phyloP scores from a whole-genome alignment of 192 early-diverging fungal genomes.

The Backusella westeae region DNA sequence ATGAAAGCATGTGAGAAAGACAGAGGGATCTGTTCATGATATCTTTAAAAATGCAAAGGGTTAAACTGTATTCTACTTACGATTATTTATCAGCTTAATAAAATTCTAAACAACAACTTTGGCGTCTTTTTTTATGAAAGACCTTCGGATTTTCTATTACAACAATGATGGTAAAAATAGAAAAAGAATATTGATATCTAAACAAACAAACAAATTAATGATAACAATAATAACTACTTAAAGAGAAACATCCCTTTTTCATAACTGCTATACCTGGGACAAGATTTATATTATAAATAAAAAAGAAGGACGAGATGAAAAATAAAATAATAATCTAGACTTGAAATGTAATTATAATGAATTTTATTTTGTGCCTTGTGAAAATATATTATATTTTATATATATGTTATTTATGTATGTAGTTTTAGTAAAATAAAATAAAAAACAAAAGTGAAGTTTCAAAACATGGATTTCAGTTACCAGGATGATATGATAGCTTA shows the following conservation, averaged over 20 bases:
- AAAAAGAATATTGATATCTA: neutral
- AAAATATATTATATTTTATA: neutral
- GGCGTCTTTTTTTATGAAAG: neutral
- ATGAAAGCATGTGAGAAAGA: neutral
- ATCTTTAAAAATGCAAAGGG: neutral
- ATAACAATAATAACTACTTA: neutral
- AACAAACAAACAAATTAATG: neutral
- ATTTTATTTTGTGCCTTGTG: neutral
- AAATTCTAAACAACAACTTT: no score
- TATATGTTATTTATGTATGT: no score
- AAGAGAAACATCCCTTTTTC: neutral
- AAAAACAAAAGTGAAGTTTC: neutral
- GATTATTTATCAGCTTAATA: no score
- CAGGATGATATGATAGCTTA: neutral
- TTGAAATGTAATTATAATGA: neutral
- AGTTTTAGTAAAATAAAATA: neutral
- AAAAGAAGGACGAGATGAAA: neutral
- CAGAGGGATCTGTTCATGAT: neutral
- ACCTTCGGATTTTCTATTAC: neutral
- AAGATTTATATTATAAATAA: neutral
- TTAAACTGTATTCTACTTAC: neutral
- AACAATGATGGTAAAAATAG: neutral
- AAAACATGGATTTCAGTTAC: neutral
- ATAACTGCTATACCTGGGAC: no score
- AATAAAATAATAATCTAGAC: neutral